Evolutionary conservation across 2,329 filamentous ascomycete species (phyloP), one percentile per base, ranked within the genome.

Genomic region (Akanthomyces dipterigenus): DNA sequence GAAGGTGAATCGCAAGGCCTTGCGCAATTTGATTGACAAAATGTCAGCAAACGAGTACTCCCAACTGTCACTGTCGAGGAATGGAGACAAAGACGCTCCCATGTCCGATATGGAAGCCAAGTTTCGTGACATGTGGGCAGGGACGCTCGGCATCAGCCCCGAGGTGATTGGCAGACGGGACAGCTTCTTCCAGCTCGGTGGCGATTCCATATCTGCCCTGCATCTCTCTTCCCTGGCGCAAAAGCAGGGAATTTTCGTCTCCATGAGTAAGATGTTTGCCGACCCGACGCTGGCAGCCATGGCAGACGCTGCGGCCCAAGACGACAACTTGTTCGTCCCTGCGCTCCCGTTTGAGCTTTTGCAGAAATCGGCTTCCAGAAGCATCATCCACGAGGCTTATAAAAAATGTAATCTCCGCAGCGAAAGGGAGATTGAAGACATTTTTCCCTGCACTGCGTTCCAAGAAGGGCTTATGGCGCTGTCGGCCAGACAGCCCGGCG

Each of bases 131-230:
- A 40, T 53, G 54, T 64, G 63, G 63, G 60, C 63, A 4, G 31
- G 61, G 28, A 26, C 62, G 9, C 48, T 64, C 8, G 16, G 43
- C 18, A 46, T 56, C 24, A 45, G 34, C 24, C 38, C 38, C 18
- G 24, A 31, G 16, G n/a, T 45, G 18, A 79, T 82, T 9, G 74
- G 77, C 1, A 68, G 76, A 3, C 75, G 80, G 11, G 77, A 82
- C 64, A 80, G 80, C 69, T 83, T 84, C 68, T 82, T 83, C 74
- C 76, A 75, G 2, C 73, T 82, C 0, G 81, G 81, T 1, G 81
- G 81, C 20, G 80, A 83, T 68, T 83, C 81, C 0, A 77, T 83
- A 11, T 69, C 76, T 1, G 80, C 80, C 1, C 84, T 84, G 78
- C 80, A 78, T 64, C 67, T 84, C 1, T 54, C 34, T 24, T 38